phyloP scores from a whole-genome alignment of 495 filamentous ascomycete species.

The Podospora tetraspora region DNA sequence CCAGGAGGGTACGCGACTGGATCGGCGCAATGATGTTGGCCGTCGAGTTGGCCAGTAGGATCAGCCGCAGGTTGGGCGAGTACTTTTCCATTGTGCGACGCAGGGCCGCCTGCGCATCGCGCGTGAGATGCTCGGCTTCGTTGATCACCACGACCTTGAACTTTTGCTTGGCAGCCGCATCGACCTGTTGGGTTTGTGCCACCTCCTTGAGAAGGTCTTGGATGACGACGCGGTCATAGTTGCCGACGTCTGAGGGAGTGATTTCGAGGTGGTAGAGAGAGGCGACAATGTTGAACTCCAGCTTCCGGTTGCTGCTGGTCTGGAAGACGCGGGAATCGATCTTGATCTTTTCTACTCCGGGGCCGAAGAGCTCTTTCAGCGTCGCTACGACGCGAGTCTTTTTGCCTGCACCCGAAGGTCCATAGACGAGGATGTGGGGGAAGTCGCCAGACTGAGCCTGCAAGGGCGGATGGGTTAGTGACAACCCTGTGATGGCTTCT shows the following conservation, averaged over 20 bases:
- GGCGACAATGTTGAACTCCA: constrained; percentile 97
- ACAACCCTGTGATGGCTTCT: background rate
- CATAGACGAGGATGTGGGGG: constrained; percentile 93
- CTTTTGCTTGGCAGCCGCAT: constrained; percentile 75
- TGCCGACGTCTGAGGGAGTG: constrained; percentile 95
- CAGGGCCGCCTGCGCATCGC: constrained; percentile 93
- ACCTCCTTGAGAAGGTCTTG: constrained; percentile 97
- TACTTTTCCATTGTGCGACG: constrained; percentile 99
- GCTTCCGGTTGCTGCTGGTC: constrained; percentile 88
- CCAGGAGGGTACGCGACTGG: constrained; percentile 77
- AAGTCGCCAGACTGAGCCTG: constrained; percentile 96
- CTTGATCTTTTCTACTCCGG: constrained; percentile 94
- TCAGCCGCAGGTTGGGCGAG: constrained; percentile 84
- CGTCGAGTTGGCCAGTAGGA: constrained; percentile 88
- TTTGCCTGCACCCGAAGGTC: constrained; percentile 92
- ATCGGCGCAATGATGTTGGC: constrained; percentile 98
- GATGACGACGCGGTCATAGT: constrained; percentile 88
- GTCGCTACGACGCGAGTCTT: constrained; percentile 96
- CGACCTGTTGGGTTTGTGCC: constrained; percentile 96
- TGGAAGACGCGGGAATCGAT: constrained; percentile 95
- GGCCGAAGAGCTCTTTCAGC: constrained; percentile 83
- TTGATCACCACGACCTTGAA: constrained; percentile 99
- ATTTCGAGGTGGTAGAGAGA: constrained; percentile 97
- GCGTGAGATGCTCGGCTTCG: constrained; percentile 90
- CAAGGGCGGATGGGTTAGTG: constrained; percentile 11